Percentiles rank a stretch among this genome's conserved stretches.
Evolutionary conservation across 441 rosid species (phyloP).

Genomic region (Metrosideros polymorpha): DNA sequence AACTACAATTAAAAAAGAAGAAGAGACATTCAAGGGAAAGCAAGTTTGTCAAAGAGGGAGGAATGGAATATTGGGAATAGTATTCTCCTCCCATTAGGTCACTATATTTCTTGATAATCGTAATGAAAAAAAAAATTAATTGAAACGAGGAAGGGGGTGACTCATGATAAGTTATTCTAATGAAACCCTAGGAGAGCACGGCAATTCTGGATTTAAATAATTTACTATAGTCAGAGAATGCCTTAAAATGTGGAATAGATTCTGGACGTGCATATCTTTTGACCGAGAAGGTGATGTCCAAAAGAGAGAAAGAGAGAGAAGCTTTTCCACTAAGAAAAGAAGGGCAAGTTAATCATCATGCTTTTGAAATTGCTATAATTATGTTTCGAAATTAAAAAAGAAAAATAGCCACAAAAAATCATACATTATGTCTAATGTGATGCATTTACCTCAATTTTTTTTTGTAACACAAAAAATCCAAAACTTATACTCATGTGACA

Average conservation of each 20-base stretch:
- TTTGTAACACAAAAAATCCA: no score
- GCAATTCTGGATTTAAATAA: background rate
- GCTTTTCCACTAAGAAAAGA: background rate
- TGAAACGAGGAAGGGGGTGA: background rate
- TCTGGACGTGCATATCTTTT: background rate
- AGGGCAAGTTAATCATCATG: background rate
- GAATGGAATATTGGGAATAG: background rate
- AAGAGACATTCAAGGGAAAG: background rate
- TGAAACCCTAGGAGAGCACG: background rate
- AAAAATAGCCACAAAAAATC: no score
- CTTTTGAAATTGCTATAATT: background rate
- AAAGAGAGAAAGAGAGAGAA: background rate
- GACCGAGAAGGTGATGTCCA: background rate
- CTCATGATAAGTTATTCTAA: background rate
- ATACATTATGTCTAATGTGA: no score
- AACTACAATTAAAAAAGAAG: background rate
- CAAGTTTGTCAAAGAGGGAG: background rate
- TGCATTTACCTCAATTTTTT: no score
- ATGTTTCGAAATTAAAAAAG: background rate
- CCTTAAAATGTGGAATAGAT: background rate
- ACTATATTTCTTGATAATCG: background rate
- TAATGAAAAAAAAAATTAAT: background rate
- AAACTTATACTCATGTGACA: no score
- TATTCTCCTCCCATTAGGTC: background rate
- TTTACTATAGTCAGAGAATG: no score